Conservation (phyloP, 2,329 filamentous ascomycete genomes). For the Colletotrichum eleusines region DNA sequence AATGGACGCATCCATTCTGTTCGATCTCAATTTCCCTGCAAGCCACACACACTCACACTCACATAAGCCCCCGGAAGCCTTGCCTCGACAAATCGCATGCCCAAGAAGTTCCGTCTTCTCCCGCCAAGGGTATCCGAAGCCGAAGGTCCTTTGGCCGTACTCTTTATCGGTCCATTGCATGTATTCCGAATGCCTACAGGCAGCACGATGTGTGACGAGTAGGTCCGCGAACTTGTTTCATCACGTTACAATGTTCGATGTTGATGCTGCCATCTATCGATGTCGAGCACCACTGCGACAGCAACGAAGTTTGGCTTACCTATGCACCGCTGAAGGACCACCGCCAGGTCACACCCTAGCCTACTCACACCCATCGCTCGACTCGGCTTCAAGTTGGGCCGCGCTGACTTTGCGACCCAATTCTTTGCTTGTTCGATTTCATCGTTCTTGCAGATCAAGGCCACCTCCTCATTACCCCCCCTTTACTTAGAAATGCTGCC, state of each 20-base stretch:
- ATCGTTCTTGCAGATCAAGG: not conserved
- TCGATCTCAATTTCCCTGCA: not conserved
- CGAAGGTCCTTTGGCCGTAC: too few species aligned
- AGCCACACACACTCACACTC: not conserved
- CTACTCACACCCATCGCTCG: not conserved
- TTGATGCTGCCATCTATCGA: conserved; percentile 1
- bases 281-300: not conserved
- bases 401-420: conserved; percentile 13
- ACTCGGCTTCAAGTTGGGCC: conserved; percentile 17
- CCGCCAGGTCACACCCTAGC: not conserved
- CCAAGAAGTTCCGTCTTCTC: not conserved
- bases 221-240: not conserved
- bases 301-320: not conserved
- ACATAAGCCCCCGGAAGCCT: not conserved
- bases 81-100: not conserved
- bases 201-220: not conserved
- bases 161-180: not conserved
- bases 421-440: not conserved
- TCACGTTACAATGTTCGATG: not conserved
- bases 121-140: too few species aligned
- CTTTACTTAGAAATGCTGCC: not conserved
- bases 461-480: not conserved
- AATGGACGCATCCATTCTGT: not conserved
- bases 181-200: not conserved
- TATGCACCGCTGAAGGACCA: not conserved